Evolutionary conservation across 129 eudicot species (phyloP).

Genomic region (Gnaphalium uliginosum): DNA sequence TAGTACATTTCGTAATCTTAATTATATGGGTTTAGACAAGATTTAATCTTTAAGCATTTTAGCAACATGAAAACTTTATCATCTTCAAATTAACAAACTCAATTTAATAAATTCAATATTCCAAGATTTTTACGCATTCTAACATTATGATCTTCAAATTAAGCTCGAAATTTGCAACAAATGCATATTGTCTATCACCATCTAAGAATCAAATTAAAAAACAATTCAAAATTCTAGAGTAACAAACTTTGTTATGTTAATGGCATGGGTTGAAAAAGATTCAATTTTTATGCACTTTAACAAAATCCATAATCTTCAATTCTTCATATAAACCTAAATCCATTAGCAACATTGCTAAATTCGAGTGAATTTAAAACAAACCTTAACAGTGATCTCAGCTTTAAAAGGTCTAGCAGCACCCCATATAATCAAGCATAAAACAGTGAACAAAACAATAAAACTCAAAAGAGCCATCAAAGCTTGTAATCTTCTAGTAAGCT

Average conservation of each 20-base stretch:
- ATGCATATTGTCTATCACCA: no score
- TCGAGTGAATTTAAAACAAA: constrained; percentile 30
- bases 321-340: background rate
- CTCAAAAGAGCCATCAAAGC: constrained; percentile 63
- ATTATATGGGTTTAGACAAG: no score
- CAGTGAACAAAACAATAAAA: constrained; percentile 64
- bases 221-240: no score
- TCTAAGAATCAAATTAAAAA: no score
- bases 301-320: constrained; percentile 10
- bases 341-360: background rate
- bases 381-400: constrained; percentile 76
- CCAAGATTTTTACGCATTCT: no score
- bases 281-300: background rate
- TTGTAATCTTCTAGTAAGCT: constrained; percentile 58
- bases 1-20: no score
- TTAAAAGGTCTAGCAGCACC: constrained; percentile 81
- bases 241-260: background rate
- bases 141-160: no score
- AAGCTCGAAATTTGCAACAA: no score
- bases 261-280: constrained; percentile 7
- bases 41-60: no score
- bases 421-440: constrained; percentile 92
- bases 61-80: background rate
- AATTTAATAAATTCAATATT: background rate
- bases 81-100: no score